Base-by-base conservation (phyloP, 2,329 filamentous ascomycete species). In the Hirsutella thompsonii region DNA sequence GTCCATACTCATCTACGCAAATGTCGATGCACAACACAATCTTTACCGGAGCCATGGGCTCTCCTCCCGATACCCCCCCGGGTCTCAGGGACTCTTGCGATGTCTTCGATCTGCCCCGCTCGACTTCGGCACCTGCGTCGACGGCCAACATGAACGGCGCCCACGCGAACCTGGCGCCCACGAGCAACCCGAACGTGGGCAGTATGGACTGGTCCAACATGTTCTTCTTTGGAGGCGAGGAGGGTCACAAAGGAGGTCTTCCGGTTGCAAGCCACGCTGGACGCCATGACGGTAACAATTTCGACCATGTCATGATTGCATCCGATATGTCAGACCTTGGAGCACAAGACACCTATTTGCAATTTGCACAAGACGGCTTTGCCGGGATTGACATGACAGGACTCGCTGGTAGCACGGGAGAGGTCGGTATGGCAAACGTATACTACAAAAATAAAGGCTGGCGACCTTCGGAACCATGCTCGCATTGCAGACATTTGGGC, bases 401-500 rank as follows among this genome's bases (percentile, higher is more conserved):
- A 8, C 32, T 42, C 38, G 38, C 37, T 28, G 40, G 28, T 29
- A 30, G 14, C 5, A 29, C 39, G 6, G 40, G 42, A 20, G 36
- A 42, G 33, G 53, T 52, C 2, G 48, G 51, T 2, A 58, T 61
- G 30, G 58, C 63, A 14, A 57, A 62, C 16, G 62, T 63, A 43
- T 60, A 64, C 42, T 51, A 56, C 37, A 55, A 66, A 40, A 59
- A 59, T 35, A 66, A 66, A 10, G 64, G 63, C 1, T 62, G 59
- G 43, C 54, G 61, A 9, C 66, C 68, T 0, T 53, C 61, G 0
- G 50, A 52, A 14, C 65, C 68, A 2, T 72, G 69, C 48, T 51
- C 47, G 26, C 58, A 70, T 46, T 72, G 69, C 47, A 58, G 56
- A 36, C 57, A 55, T 3, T 57, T 63, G 33, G 62, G 66, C 2